Percentiles rank a stretch among this genome's conserved stretches.
Evolutionary conservation across 495 filamentous ascomycete species (phyloP).

Genomic region (Aspergillus indologenus): DNA sequence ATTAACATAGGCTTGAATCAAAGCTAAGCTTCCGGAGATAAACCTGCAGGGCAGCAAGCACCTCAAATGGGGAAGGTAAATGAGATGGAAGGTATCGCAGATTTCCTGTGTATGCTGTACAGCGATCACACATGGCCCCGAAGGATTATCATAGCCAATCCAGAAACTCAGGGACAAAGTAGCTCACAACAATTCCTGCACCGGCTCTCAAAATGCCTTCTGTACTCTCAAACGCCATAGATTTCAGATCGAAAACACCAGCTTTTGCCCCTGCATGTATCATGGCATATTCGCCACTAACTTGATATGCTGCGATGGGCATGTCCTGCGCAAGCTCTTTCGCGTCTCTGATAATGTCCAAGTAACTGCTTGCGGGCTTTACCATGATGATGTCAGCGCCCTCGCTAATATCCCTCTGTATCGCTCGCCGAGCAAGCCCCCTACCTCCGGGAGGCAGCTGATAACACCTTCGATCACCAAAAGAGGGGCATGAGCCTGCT

Average conservation of each 20-base stretch:
- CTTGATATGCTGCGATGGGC: constrained; percentile 92
- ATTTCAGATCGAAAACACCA: constrained; percentile 94
- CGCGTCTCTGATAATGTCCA: constrained; percentile 95
- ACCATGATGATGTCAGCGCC: constrained; percentile 99
- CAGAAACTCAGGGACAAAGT: constrained; percentile 91
- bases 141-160: constrained; percentile 63
- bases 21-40: no score
- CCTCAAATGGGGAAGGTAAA: no score
- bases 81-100: no score
- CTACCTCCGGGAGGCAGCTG: constrained; percentile 89
- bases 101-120: not conserved
- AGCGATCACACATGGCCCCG: not conserved
- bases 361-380: constrained; percentile 88
- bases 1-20: no score
- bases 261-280: constrained; percentile 94
- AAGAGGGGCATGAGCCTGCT: constrained; percentile 85
- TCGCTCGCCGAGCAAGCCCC: constrained; percentile 90
- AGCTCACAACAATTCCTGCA: constrained; percentile 85
- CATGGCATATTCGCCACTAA: constrained; percentile 97
- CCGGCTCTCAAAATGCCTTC: constrained; percentile 92
- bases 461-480: constrained; percentile 94
- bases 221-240: constrained; percentile 91
- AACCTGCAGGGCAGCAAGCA: no score
- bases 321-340: constrained; percentile 88
- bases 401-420: constrained; percentile 82